A percentile compares a stretch with the other conserved stretches of the same genome.
phyloP scores from a whole-genome alignment of 2,329 filamentous ascomycete genomes.

The Sporothrix inflata region DNA sequence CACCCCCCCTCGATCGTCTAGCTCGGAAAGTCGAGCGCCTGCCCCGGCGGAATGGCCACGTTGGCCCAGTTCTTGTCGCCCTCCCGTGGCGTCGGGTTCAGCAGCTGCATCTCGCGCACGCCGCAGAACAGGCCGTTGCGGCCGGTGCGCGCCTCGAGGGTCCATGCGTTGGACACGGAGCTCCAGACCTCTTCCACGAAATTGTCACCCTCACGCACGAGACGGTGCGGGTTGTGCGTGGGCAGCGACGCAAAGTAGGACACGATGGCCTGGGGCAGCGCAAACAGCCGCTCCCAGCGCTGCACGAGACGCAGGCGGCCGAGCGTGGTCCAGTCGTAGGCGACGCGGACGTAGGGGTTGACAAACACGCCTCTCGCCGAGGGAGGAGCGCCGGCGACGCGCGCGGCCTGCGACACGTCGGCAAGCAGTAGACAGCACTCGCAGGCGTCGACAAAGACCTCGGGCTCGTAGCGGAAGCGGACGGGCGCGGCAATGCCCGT shows the following conservation, averaged over 20 bases:
- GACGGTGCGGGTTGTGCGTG: constrained; percentile 63
- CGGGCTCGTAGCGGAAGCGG: constrained; percentile 61
- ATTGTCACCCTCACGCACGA: constrained; percentile 59
- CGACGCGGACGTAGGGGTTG: constrained; percentile 75
- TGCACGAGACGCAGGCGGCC: constrained; percentile 62
- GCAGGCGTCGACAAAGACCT: constrained; percentile 65
- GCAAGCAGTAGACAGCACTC: constrained; percentile 65
- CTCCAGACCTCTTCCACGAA: constrained; percentile 58
- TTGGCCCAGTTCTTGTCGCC: constrained; percentile 44
- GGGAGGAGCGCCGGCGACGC: constrained; percentile 40
- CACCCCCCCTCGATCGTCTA: not conserved
- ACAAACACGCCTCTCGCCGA: constrained; percentile 65
- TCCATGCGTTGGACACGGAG: constrained; percentile 41
- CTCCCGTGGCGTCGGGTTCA: constrained; percentile 38
- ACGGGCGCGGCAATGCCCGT: constrained; percentile 45
- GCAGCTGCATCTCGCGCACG: constrained; percentile 52
- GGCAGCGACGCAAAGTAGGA: constrained; percentile 50
- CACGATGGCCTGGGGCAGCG: constrained; percentile 44
- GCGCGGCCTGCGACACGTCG: constrained; percentile 49
- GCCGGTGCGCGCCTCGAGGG: constrained; percentile 49
- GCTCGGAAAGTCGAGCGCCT: constrained; percentile 40
- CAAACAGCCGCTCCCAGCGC: constrained; percentile 63
- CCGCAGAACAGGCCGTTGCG: constrained; percentile 60
- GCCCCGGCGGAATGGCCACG: constrained; percentile 42
- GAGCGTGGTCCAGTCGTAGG: constrained; percentile 63